Percentiles rank a stretch among this genome's conserved stretches.
These are phyloP conservation scores for Acer saccharum DNA, from an alignment of 345 rosid genomes.

Conservation along the genomic window DNA sequence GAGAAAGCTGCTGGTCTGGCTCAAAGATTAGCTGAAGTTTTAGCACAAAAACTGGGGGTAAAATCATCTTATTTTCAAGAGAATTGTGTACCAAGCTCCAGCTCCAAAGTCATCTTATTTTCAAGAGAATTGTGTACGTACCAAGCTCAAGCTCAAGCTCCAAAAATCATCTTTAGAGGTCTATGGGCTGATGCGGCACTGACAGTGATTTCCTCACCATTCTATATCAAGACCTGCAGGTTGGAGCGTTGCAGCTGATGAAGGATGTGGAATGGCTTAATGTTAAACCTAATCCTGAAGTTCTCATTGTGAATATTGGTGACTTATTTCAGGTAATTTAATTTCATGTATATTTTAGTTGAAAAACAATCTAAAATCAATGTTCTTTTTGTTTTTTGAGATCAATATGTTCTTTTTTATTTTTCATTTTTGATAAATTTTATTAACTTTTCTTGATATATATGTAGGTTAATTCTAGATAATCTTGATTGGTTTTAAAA, in stretches of 20 bases:
- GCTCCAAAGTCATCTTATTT: constrained; percentile 45
- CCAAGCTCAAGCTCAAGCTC: constrained; percentile 20
- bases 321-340: constrained; percentile 71
- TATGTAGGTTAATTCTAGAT: no score
- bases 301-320: constrained; percentile 65
- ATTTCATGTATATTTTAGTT: not conserved
- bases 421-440: no score
- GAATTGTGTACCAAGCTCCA: constrained; percentile 35
- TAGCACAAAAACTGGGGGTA: constrained; percentile 47
- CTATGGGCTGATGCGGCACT: constrained; percentile 71
- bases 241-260: constrained; percentile 65
- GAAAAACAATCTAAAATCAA: not conserved
- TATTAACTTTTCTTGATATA: not conserved
- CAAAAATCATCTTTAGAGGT: constrained; percentile 39
- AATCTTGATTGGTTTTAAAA: not conserved
- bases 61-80: constrained; percentile 46
- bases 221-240: constrained; percentile 51
- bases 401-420: no score
- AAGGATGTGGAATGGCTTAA: constrained; percentile 62
- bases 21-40: constrained; percentile 41
- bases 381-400: no score
- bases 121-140: constrained; percentile 34
- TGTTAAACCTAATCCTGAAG: constrained; percentile 63
- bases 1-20: constrained; percentile 41
- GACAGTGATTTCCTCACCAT: constrained; percentile 68